Evolutionary conservation across 2,329 filamentous ascomycete genomes (phyloP).

Genomic region (Neurospora sp.): DNA sequence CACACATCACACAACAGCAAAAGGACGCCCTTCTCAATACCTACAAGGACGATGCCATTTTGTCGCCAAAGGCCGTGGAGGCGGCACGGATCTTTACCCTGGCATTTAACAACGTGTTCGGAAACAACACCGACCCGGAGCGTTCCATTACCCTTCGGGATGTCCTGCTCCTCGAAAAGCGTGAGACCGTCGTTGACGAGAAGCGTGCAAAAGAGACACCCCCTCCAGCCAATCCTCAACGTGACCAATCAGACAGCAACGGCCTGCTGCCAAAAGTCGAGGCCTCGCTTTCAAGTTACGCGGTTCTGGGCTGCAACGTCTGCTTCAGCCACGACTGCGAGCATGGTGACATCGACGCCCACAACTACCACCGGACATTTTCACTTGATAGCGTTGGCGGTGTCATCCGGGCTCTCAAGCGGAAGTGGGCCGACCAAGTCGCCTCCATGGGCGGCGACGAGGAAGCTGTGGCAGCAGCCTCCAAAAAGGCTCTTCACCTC

Average conservation of each 20-base stretch:
- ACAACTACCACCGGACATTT: constrained; percentile 43
- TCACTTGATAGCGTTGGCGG: constrained; percentile 37
- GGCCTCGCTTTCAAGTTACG: constrained; percentile 43
- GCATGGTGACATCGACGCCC: constrained; percentile 47
- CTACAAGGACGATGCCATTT: constrained; percentile 31
- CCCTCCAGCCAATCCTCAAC: constrained; percentile 1
- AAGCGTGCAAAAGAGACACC: constrained; percentile 37
- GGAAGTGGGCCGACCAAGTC: constrained; percentile 23
- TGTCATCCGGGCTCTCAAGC: constrained; percentile 20
- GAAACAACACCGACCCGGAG: constrained; percentile 21
- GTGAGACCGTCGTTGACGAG: constrained; percentile 42
- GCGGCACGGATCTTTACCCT: constrained; percentile 43
- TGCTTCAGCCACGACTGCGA: constrained; percentile 53
- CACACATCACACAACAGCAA: constrained; percentile 43
- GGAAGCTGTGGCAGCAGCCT: background rate
- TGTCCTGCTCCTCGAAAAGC: constrained; percentile 43
- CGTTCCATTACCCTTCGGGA: constrained; percentile 37
- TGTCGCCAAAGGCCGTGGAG: constrained; percentile 30
- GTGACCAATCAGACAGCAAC: constrained; percentile 19
- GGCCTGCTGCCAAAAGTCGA: constrained; percentile 31
- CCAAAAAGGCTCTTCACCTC: constrained; percentile 8
- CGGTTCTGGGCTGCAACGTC: constrained; percentile 46
- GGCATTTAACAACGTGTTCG: constrained; percentile 48
- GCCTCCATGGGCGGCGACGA: constrained; percentile 2
- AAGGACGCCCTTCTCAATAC: constrained; percentile 42